Evolutionary conservation across 2,329 filamentous ascomycete species (phyloP).

Genomic region (Fusarium cicatricum): DNA sequence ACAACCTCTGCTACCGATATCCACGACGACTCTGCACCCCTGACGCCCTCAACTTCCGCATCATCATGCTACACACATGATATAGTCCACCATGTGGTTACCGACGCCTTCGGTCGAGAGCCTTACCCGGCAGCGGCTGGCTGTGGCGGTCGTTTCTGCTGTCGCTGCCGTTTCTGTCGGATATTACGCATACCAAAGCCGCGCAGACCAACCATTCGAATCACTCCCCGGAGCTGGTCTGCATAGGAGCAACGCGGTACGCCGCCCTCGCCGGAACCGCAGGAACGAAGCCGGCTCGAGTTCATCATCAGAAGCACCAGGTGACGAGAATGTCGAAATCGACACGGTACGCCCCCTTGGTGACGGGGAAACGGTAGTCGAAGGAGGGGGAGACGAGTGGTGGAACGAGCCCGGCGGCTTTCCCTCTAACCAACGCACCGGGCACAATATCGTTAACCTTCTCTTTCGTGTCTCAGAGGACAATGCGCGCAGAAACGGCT

Average conservation of each 20-base stretch:
- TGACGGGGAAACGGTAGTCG: constrained; percentile 51
- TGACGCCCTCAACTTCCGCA: constrained; percentile 33
- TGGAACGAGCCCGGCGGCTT: constrained; percentile 56
- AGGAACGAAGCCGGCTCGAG: constrained; percentile 52
- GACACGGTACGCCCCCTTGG: constrained; percentile 42
- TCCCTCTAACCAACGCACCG: constrained; percentile 59
- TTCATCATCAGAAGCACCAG: constrained; percentile 51
- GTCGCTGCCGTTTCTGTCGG: constrained; percentile 64
- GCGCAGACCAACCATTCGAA: constrained; percentile 37
- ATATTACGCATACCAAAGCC: constrained; percentile 64
- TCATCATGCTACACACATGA: constrained; percentile 46
- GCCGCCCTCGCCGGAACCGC: constrained; percentile 55
- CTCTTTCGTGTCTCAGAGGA: constrained; percentile 95
- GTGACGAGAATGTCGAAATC: constrained; percentile 56
- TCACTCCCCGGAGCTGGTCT: constrained; percentile 51
- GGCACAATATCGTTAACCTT: constrained; percentile 83
- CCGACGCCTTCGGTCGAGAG: constrained; percentile 61
- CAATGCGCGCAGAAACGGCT: constrained; percentile 85
- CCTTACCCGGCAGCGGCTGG: constrained; percentile 62
- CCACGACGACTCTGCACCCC: constrained; percentile 5
- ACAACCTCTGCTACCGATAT: constrained; percentile 1
- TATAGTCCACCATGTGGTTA: constrained; percentile 55
- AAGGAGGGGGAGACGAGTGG: constrained; percentile 59
- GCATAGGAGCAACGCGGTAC: constrained; percentile 73
- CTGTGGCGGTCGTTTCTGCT: constrained; percentile 64